Base-by-base conservation (phyloP, 176 grass and related monocot genomes). In the Musa itinerans region DNA sequence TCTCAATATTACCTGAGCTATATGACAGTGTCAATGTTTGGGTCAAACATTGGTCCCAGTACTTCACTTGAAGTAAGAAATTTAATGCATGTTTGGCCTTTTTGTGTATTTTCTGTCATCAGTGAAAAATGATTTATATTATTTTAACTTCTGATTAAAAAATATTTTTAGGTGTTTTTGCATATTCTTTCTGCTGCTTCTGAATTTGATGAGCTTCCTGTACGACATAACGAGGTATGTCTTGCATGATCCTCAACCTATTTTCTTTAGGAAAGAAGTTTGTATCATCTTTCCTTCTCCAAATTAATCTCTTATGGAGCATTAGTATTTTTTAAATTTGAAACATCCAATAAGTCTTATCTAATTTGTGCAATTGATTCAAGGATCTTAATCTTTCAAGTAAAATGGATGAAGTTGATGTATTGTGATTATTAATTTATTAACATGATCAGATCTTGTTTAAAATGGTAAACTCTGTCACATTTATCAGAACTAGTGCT, bases 1-100 rank as follows among this genome's bases (percentile, higher is more conserved):
- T 93, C 94, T 69, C 94, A 97, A 72, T 97, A 97, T 81, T 97
- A 97, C 79, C 87, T 97, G 65, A 97, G 94, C 83, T 98, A 98
- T 86, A 82, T 75, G 73, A 98, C 94, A 2, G 94, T 93, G 51
- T 98, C 90, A 64, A 98, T 98, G 90, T 98, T 98, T 87, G 90
- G 94, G 65, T 87, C 90, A 79, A 93, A 90, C 82, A 98, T 98
- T 54, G 85, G 86, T 63, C 86, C 86, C 73, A 81, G 81, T 63
- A 98, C 82, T 77, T 91, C 90, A 78, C 79, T 98, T 77, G 90
- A 98, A 83, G 90, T 89, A 93, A 82, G 81, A 69, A 67, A 75
- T 73, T 80, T 52, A 65, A 21, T 61, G 13, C 56, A 54, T 67
- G 57, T 81, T 79, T 76, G 5, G 34, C 68, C 16, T 70, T 1